Base-by-base conservation (phyloP, 768 basidiomycete species). In the Auriscalpium vulgare region DNA sequence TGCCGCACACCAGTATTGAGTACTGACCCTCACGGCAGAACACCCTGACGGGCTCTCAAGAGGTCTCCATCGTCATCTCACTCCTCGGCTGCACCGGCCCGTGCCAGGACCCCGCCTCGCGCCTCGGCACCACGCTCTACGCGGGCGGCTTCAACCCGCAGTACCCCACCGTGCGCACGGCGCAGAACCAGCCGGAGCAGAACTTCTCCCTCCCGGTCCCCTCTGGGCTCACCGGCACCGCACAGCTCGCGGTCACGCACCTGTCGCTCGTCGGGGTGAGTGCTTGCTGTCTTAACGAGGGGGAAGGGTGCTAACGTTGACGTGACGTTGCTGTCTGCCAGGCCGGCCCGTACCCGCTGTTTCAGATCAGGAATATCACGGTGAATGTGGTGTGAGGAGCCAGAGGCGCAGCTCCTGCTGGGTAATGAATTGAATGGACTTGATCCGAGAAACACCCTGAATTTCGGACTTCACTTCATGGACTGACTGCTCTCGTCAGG, bases 1-100 rank as follows among this genome's bases (percentile, higher is more conserved):
- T n/a, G n/a, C n/a, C n/a, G n/a, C n/a, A n/a, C n/a, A n/a, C n/a
- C n/a, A n/a, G 10, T 47, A 19, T 34, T 44, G 23, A 10, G 23
- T 45, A 3, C 10, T 9, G 16, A 46, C 46, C 11, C 16, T 46
- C 14, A 44, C 10, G 10, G 13, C 52, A 71, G 64, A 66, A 65
- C 62, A 65, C 66, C 5, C 65, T 71, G 8, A 65, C 67, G 9
- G 59, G 64, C 54, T 69, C 70, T 10, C 51, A 59, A 13, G 72
- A 75, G 49, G 68, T 72, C 37, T 70, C 65, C 3, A 53, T 73
- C 44, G 70, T 68, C 47, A 71, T 75, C 50, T 67, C 65, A 1
- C 46, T 71, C 45, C 47, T 55, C 37, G 55, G 64, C 9, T 73
- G 72, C 61, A 49, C 59, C 2, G 47, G 37, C 19, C 34, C 51